Evolutionary conservation across 208 protist genomes (phyloP).

Genomic region (Zelonia costaricensis): DNA sequence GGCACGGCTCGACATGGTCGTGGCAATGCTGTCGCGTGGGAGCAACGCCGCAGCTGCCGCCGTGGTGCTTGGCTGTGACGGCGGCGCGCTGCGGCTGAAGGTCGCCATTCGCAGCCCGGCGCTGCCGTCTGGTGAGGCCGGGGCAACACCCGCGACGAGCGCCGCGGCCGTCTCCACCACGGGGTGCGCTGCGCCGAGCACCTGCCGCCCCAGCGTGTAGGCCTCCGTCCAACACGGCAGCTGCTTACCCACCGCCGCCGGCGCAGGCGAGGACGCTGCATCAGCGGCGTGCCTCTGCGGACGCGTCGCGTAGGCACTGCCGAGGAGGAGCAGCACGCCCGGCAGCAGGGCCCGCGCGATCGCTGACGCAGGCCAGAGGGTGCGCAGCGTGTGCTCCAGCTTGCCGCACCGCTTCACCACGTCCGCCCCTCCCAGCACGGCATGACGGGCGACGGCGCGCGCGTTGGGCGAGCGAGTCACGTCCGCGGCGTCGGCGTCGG

Average conservation of each 20-base stretch:
- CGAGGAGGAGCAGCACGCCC: slow-evolving; percentile 20
- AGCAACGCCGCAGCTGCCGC: neutral
- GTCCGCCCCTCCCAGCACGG: no score
- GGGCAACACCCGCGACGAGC: neutral
- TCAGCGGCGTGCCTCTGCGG: neutral
- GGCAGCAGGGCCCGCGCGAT: slow-evolving; percentile 19
- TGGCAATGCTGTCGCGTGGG: neutral
- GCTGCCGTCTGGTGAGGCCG: neutral
- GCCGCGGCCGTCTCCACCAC: slow-evolving; percentile 3
- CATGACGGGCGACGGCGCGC: no score
- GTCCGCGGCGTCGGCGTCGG: neutral
- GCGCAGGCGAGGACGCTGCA: neutral
- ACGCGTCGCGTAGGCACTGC: neutral
- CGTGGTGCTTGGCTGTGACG: neutral
- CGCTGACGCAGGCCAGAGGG: slow-evolving; percentile 1
- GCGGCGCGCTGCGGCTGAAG: neutral
- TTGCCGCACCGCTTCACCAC: slow-evolving; percentile 11
- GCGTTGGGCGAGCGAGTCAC: neutral
- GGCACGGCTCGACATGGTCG: neutral
- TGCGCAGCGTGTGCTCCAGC: slow-evolving; percentile 9
- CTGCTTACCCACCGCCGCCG: neutral
- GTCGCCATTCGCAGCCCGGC: neutral
- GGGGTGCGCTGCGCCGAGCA: slow-evolving; percentile 13
- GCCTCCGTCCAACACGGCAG: slow-evolving; percentile 15
- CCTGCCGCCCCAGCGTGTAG: slow-evolving; percentile 4